phyloP scores from a whole-genome alignment of 2,329 filamentous ascomycete species.

The Colletotrichum sp. region DNA sequence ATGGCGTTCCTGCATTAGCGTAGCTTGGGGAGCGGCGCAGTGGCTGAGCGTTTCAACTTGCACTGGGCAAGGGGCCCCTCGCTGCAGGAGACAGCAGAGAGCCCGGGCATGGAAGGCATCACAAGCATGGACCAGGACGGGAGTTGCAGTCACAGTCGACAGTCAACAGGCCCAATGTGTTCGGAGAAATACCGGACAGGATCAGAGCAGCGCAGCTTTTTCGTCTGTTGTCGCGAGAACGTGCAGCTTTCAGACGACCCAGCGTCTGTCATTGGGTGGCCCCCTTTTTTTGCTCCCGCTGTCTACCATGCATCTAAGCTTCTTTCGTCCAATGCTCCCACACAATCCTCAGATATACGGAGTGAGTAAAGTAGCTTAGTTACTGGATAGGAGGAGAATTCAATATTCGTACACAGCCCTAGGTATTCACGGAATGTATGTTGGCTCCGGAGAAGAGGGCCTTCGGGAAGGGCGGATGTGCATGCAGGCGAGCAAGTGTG shows the following conservation, averaged over 20 bases:
- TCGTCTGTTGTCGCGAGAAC: neutral
- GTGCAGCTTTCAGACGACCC: neutral
- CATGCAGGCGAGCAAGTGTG: neutral
- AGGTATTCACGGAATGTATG: neutral
- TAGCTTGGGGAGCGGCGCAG: neutral
- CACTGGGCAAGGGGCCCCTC: neutral
- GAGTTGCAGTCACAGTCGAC: neutral
- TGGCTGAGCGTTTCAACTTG: conserved; percentile 25
- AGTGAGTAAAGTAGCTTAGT: neutral
- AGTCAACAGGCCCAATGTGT: neutral
- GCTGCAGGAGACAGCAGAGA: neutral
- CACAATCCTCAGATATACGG: neutral
- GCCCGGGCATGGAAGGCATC: neutral
- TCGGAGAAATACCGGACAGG: neutral
- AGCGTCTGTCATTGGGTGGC: neutral
- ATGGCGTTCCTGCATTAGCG: conserved; percentile 22
- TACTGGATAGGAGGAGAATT: neutral
- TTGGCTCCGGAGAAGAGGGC: neutral
- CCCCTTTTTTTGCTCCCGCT: neutral
- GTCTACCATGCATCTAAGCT: neutral
- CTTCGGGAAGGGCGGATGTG: neutral
- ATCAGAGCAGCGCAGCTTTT: neutral
- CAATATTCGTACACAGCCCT: neutral
- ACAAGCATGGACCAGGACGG: neutral
- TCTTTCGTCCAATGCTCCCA: neutral